Percentiles rank a stretch among this genome's conserved stretches.
Evolutionary conservation across 148 eudicot species (phyloP).

Genomic region (Beta vulgaris): DNA sequence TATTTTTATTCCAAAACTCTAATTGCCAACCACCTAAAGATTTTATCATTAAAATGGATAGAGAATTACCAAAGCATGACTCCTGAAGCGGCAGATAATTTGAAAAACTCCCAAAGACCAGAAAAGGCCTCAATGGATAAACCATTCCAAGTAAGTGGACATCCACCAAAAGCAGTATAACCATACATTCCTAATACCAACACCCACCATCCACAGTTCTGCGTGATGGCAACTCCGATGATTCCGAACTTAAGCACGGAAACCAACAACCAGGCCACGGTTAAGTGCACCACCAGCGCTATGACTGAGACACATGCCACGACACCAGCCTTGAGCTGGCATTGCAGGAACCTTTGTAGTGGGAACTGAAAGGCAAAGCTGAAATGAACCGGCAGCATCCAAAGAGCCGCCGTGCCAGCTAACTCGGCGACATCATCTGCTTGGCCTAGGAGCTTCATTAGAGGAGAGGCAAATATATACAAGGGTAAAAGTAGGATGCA

Average conservation of each 20-base stretch:
- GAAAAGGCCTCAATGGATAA: conserved; percentile 48
- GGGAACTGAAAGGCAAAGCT: conserved; percentile 53
- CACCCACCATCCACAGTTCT: conserved; percentile 49
- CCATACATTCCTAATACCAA: conserved; percentile 36
- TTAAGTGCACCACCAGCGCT: conserved; percentile 30
- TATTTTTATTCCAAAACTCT: no score
- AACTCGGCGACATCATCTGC: conserved; percentile 43
- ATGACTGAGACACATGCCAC: conserved; percentile 43
- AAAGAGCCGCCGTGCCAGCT: conserved; percentile 29
- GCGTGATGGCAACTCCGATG: conserved; percentile 32
- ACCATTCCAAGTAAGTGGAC: conserved; percentile 47
- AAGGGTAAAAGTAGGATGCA: conserved; percentile 37
- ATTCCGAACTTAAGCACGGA: conserved; percentile 32
- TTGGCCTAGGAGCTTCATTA: conserved; percentile 45
- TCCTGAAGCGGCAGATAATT: conserved; percentile 43
- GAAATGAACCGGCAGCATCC: conserved; percentile 52
- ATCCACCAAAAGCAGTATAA: conserved; percentile 35
- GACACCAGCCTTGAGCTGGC: conserved; percentile 43
- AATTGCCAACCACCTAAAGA: no score
- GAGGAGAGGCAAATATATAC: conserved; percentile 39
- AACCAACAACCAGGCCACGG: conserved; percentile 42
- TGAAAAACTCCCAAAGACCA: conserved; percentile 49
- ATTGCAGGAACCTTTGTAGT: conserved; percentile 47
- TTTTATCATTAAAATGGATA: neutral
- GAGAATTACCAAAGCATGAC: conserved; percentile 47